Evolutionary conservation across 306 rosid species (phyloP).

Genomic region (Dalbergia oliveri): DNA sequence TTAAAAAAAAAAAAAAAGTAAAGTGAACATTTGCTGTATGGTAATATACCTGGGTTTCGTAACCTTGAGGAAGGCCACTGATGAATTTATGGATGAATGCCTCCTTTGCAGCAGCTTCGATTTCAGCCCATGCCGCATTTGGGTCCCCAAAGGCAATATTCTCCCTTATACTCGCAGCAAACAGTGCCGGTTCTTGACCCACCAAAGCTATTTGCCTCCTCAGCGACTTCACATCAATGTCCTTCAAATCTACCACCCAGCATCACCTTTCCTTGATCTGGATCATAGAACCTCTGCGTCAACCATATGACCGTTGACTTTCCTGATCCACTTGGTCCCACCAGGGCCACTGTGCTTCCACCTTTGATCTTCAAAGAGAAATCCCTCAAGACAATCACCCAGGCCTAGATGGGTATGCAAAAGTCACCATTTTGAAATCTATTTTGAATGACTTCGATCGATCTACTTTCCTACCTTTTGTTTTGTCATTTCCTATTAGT

Average conservation of each 20-base stretch:
- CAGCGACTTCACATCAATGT: constrained; percentile 79
- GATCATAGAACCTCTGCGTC: constrained; percentile 92
- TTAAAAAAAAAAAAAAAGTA: no score
- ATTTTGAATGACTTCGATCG: constrained; percentile 60
- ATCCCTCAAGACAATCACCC: constrained; percentile 70
- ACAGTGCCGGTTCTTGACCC: constrained; percentile 90
- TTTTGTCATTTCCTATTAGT: constrained; percentile 53
- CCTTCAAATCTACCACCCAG: constrained; percentile 77
- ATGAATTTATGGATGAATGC: constrained; percentile 87
- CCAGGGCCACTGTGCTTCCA: constrained; percentile 80
- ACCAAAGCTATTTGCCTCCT: constrained; percentile 88
- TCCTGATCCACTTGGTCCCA: constrained; percentile 91
- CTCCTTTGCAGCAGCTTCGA: constrained; percentile 84
- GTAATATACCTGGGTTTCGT: constrained; percentile 88
- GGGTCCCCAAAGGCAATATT: constrained; percentile 85
- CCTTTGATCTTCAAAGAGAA: constrained; percentile 74
- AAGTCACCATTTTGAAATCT: constrained; percentile 82
- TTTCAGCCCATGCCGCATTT: constrained; percentile 81
- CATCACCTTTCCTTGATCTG: constrained; percentile 79
- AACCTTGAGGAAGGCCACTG: constrained; percentile 89
- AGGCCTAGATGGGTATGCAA: constrained; percentile 90
- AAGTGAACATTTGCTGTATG: no score
- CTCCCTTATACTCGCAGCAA: constrained; percentile 82
- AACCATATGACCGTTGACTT: constrained; percentile 92
- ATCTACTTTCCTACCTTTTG: constrained; percentile 57